Conservation (phyloP, 2,329 filamentous ascomycete genomes). For the Lojkania enalia region DNA sequence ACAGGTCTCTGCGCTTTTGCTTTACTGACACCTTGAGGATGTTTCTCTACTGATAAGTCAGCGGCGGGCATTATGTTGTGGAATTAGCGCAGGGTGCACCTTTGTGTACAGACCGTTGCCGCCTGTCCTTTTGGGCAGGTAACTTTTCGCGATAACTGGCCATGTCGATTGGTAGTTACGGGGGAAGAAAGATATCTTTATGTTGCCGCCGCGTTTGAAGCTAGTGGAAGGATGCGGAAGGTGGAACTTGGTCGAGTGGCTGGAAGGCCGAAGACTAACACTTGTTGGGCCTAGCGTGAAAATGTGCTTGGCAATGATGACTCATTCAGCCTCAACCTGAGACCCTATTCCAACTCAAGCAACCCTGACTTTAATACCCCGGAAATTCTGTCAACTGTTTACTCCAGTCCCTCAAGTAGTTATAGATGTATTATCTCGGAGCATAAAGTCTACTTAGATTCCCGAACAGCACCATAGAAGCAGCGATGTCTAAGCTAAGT, state of each 20-base stretch:
- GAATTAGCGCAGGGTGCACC: not conserved
- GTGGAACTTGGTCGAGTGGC: not conserved
- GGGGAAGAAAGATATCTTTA: not conserved
- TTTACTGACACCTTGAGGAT: not conserved
- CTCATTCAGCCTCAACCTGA: not conserved
- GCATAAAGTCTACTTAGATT: too few relatives aligned
- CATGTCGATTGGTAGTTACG: not conserved
- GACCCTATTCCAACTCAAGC: too few relatives aligned
- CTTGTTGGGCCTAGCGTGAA: not conserved
- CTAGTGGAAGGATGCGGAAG: not conserved
- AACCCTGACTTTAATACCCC: too few relatives aligned
- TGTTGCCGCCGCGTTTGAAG: slow-evolving; percentile 6
- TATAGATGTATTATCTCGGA: too few relatives aligned
- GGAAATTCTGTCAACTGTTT: too few relatives aligned
- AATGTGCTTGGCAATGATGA: not conserved
- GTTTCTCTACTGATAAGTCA: slow-evolving; percentile 1
- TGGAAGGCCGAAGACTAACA: not conserved
- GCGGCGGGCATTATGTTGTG: not conserved
- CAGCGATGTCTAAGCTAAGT: too few relatives aligned
- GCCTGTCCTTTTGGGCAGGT: slow-evolving; percentile 1
- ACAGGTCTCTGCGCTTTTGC: slow-evolving; percentile 1
- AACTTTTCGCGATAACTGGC: not conserved
- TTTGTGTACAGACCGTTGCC: not conserved
- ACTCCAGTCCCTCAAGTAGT: too few relatives aligned
- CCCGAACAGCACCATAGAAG: too few relatives aligned